Base-by-base conservation (phyloP, 1,284 basidiomycete genomes). In the Cutaneotrichosporon spelunceum region DNA sequence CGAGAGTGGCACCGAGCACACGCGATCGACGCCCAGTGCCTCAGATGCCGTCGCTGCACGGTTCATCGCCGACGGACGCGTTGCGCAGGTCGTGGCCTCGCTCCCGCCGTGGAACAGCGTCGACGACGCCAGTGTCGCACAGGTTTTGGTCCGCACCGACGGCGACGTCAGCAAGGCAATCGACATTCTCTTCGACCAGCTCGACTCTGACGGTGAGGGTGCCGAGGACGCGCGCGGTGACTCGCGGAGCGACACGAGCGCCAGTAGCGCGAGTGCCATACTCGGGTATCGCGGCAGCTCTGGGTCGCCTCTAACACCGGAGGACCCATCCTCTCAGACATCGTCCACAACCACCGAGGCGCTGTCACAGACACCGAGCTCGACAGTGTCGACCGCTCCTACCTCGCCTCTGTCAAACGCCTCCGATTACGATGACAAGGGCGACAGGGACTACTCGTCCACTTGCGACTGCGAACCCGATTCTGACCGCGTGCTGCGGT, bases 131-230 rank as follows among this genome's bases (percentile, higher is more conserved):
- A 50, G 68, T 21, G 70, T 68, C 5, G 53, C 60, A 16, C 67
- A 62, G 16, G 64, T 73, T 0, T 59, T 75, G 5, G 68, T 67
- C 9, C 65, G 73, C 21, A 66, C 69, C 24, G 72, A 73, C 56
- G 73, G 73, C 14, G 66, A 75, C 54, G 54, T 73, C 4, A 70
- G 69, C 27, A 72, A 69, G 27, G 72, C 75, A 2, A 69, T 74
- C 45, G 73, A 75, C 63, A 71, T 74, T 47, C 62, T 77, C 2
- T 61, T 75, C 19, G 72, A 77, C 54, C 70, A 74, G 30, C 53
- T 73, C 23, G 64, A 68, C 19, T 48, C 56, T 10, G 70, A 70
- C 16, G 64, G 52, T 21, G 49, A 63, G n/a, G 62, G 48, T 27
- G 59, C 30, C 27, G 29, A 49, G 29, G 56, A 30, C 44, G 56